Conservation (phyloP, 768 basidiomycete species). For the Leucocoprinus birnbaumii region DNA sequence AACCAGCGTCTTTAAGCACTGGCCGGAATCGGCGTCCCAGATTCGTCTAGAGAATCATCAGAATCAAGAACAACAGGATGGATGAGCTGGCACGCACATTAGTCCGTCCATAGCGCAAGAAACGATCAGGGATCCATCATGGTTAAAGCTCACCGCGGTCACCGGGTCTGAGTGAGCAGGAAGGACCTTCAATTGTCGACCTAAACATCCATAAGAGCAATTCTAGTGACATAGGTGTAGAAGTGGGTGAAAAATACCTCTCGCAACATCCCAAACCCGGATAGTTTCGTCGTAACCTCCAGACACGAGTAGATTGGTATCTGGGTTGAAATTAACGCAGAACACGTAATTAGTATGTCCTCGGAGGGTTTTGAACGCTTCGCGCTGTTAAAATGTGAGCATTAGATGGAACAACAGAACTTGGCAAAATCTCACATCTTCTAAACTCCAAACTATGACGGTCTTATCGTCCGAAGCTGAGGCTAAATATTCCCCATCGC, state of each 20-base stretch:
- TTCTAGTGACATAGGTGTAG: background rate
- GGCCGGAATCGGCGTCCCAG: slow-evolving; percentile 97
- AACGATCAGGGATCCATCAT: slow-evolving; percentile 91
- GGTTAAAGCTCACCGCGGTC: slow-evolving; percentile 90
- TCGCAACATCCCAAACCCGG: slow-evolving; percentile 92
- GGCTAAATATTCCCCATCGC: slow-evolving; percentile 78
- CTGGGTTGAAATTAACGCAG: slow-evolving; percentile 89
- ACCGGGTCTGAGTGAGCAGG: slow-evolving; percentile 98
- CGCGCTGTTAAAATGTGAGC: slow-evolving; percentile 37
- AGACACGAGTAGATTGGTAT: slow-evolving; percentile 86
- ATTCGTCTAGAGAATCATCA: slow-evolving; percentile 62
- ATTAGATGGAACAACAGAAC: slow-evolving; percentile 1
- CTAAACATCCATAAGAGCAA: slow-evolving; percentile 40
- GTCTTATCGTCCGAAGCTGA: slow-evolving; percentile 94
- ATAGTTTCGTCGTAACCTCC: slow-evolving; percentile 97
- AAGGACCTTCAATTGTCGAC: slow-evolving; percentile 79
- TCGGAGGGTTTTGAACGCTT: slow-evolving; percentile 60
- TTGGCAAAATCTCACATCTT: slow-evolving; percentile 40
- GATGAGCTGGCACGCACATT: slow-evolving; percentile 53
- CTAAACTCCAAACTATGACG: slow-evolving; percentile 81
- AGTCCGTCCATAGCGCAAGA: slow-evolving; percentile 97
- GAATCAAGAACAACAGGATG: background rate
- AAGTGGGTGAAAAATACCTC: slow-evolving; percentile 49
- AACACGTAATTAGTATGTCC: slow-evolving; percentile 96
- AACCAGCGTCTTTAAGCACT: slow-evolving; percentile 95